phyloP scores from a whole-genome alignment of 352 stramenopile genomes.

The Lagenidium giganteum region DNA sequence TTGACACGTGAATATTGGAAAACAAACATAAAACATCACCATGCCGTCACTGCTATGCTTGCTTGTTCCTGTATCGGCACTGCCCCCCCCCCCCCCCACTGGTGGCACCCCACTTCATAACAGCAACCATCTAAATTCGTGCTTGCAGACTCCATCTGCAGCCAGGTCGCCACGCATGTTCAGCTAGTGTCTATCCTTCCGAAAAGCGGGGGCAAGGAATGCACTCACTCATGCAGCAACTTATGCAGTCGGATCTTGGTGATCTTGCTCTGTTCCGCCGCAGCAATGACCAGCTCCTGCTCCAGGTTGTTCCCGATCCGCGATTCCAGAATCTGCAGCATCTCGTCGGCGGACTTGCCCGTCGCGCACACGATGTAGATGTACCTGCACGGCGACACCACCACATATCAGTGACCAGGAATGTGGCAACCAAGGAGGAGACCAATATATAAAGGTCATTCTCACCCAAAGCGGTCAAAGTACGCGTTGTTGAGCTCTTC shows the following conservation, averaged over 20 bases:
- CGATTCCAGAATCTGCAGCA: conserved; percentile 64
- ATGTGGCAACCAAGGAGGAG: neutral
- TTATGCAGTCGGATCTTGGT: conserved; percentile 67
- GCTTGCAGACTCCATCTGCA: too few relatives aligned
- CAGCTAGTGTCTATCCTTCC: too few relatives aligned
- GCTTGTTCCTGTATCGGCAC: too few relatives aligned
- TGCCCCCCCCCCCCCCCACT: too few relatives aligned
- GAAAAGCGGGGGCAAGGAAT: too few relatives aligned
- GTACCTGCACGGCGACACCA: conserved; percentile 29
- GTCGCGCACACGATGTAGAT: conserved; percentile 82
- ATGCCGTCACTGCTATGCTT: too few relatives aligned
- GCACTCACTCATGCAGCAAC: conserved; percentile 57
- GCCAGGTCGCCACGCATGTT: too few relatives aligned
- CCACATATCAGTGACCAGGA: neutral
- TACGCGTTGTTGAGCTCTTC: conserved; percentile 64
- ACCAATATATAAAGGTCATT: neutral
- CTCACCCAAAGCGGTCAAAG: conserved; percentile 61
- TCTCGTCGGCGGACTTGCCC: conserved; percentile 69
- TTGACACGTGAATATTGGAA: neutral
- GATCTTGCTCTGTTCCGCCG: conserved; percentile 74
- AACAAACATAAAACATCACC: neutral
- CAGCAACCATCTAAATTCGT: too few relatives aligned
- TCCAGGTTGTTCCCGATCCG: conserved; percentile 37
- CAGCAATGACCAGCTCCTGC: conserved; percentile 50
- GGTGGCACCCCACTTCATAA: too few relatives aligned